Percentiles rank a stretch among this genome's conserved stretches.
Evolutionary conservation across 202 grass and related monocot species (phyloP).

Genomic region (Eragrostis tef): DNA sequence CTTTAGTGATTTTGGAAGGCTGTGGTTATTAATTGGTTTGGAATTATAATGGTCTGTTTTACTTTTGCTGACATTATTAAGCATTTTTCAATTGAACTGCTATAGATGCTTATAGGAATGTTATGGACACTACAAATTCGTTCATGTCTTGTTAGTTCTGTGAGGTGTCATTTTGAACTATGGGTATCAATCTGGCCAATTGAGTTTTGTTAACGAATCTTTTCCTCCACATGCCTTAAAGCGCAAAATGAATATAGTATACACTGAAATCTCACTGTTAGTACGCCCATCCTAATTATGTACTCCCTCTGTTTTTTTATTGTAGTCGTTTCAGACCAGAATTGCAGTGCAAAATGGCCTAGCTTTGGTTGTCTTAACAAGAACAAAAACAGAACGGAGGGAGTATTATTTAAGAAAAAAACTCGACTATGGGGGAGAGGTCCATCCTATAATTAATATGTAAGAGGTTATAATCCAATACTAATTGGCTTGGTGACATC

Average conservation of each 20-base stretch:
- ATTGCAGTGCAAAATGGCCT: no score
- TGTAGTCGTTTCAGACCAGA: no score
- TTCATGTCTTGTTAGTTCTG: neutral
- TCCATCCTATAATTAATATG: neutral
- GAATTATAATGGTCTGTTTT: slow-evolving; percentile 35
- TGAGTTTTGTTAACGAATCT: neutral
- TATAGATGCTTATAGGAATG: slow-evolving; percentile 12
- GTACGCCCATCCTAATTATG: slow-evolving; percentile 7
- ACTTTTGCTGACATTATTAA: slow-evolving; percentile 23
- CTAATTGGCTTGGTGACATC: neutral
- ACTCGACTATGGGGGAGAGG: no score
- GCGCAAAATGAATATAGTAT: slow-evolving; percentile 22
- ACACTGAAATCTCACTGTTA: slow-evolving; percentile 18
- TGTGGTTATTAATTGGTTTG: neutral
- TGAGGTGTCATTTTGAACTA: slow-evolving; percentile 8
- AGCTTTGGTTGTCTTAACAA: no score
- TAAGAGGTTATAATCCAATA: neutral
- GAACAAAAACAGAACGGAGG: no score
- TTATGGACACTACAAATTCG: slow-evolving; percentile 11
- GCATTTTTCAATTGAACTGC: slow-evolving; percentile 28
- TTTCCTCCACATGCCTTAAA: neutral
- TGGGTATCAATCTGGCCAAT: neutral
- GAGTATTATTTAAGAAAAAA: neutral
- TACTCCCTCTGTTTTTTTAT: no score
- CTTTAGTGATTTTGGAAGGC: slow-evolving; percentile 15